phyloP scores from a whole-genome alignment of 257 asterid species.

The Pogostemon cablin region DNA sequence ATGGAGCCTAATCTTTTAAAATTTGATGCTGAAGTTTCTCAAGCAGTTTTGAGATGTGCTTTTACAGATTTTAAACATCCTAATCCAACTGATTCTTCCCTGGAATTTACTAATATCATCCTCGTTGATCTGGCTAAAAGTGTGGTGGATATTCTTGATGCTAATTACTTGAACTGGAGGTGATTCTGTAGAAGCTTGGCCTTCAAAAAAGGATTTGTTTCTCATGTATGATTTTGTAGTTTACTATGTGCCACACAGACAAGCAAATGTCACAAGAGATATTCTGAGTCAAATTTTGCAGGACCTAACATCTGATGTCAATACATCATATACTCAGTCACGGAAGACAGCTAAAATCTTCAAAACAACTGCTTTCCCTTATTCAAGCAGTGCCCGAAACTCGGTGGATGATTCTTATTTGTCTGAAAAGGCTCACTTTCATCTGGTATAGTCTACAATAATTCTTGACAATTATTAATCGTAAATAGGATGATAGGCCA shows the following conservation, averaged over 20 bases:
- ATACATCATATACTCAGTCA: constrained; percentile 35
- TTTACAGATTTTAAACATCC: constrained; percentile 53
- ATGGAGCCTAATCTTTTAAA: constrained; percentile 62
- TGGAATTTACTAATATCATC: constrained; percentile 44
- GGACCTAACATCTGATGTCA: constrained; percentile 68
- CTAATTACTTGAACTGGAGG: constrained; percentile 50
- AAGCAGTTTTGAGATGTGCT: constrained; percentile 74
- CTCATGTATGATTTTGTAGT: constrained; percentile 75
- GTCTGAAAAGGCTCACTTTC: constrained; percentile 73
- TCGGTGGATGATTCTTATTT: constrained; percentile 75
- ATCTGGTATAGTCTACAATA: constrained; percentile 58
- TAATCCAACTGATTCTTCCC: constrained; percentile 36
- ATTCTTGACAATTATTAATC: constrained; percentile 26
- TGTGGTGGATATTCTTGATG: constrained; percentile 68
- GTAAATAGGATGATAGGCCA: constrained; percentile 20
- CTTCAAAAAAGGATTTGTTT: constrained; percentile 65
- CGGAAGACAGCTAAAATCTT: constrained; percentile 36
- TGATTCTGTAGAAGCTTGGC: constrained; percentile 65
- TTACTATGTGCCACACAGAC: constrained; percentile 61
- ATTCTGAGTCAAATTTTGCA: constrained; percentile 69
- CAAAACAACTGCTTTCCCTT: constrained; percentile 68
- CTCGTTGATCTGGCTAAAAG: constrained; percentile 70
- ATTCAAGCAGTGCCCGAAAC: constrained; percentile 68
- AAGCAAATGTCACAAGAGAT: constrained; percentile 66
- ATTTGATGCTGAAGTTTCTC: constrained; percentile 85